These are phyloP conservation scores for Podospora pseudoanserina DNA, from an alignment of 495 filamentous ascomycete species.

Conservation along the genomic window DNA sequence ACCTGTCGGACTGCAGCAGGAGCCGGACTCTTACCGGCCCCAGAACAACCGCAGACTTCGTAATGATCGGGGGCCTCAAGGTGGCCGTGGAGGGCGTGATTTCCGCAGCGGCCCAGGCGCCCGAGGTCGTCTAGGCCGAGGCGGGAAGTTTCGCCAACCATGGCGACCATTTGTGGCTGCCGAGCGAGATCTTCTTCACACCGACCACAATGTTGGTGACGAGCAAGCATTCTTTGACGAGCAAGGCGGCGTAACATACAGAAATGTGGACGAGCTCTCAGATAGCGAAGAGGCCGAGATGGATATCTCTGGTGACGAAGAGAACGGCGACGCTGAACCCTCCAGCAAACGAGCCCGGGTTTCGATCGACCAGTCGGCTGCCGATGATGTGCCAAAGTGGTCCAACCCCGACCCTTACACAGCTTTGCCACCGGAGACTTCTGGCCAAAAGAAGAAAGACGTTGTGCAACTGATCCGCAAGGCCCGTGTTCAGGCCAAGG, in stretches of 20 bases:
- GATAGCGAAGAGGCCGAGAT: slow-evolving; percentile 73
- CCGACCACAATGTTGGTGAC: slow-evolving; percentile 29
- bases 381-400: slow-evolving; percentile 65
- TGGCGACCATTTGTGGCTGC: slow-evolving; percentile 31
- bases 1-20: slow-evolving; percentile 37
- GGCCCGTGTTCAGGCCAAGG: slow-evolving; percentile 56
- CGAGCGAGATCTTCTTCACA: slow-evolving; percentile 40
- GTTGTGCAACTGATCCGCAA: slow-evolving; percentile 86
- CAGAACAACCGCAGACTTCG: slow-evolving; percentile 12
- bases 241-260: slow-evolving; percentile 39
- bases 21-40: slow-evolving; percentile 25
- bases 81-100: neutral
- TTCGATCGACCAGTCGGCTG: slow-evolving; percentile 28
- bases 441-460: slow-evolving; percentile 67
- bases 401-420: slow-evolving; percentile 94
- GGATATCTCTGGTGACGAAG: slow-evolving; percentile 55
- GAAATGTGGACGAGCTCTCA: slow-evolving; percentile 57
- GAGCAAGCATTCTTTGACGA: slow-evolving; percentile 39
- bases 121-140: slow-evolving; percentile 2
- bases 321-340: slow-evolving; percentile 49
- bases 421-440: slow-evolving; percentile 67
- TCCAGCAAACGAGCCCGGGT: slow-evolving; percentile 47
- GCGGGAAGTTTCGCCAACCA: slow-evolving; percentile 1
- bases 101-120: neutral
- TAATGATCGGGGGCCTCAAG: neutral